Evolutionary conservation across 1,139 yeast species (phyloP).

Genomic region (Geotrichum reessii): DNA sequence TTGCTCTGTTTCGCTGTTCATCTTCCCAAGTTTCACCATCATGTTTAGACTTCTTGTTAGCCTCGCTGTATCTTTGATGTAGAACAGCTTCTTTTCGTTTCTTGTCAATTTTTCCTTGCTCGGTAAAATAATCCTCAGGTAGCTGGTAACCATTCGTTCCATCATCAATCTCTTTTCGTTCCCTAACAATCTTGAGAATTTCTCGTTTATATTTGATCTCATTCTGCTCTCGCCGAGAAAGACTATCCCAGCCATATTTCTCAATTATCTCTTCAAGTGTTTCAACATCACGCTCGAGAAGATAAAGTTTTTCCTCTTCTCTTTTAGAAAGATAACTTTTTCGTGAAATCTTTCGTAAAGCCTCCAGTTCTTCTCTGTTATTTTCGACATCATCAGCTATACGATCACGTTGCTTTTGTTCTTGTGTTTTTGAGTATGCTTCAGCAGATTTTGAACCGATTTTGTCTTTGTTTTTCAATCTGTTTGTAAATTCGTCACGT

Average conservation of each 20-base stretch:
- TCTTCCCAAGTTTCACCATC: constrained; percentile 58
- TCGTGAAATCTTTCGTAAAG: constrained; percentile 44
- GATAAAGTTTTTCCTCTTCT: constrained; percentile 43
- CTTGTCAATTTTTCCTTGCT: constrained; percentile 49
- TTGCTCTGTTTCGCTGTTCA: constrained; percentile 53
- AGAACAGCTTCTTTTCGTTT: constrained; percentile 46
- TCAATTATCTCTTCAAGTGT: constrained; percentile 45
- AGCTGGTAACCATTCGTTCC: constrained; percentile 42
- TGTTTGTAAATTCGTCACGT: constrained; percentile 33
- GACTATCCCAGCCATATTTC: constrained; percentile 45
- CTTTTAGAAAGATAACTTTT: constrained; percentile 46
- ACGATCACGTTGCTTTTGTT: constrained; percentile 20
- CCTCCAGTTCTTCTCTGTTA: constrained; percentile 27
- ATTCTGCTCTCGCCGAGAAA: constrained; percentile 46
- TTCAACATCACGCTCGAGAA: constrained; percentile 46
- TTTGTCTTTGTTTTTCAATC: constrained; percentile 28
- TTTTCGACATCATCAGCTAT: constrained; percentile 26
- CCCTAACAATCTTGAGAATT: constrained; percentile 41
- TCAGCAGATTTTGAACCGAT: constrained; percentile 13
- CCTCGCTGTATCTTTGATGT: constrained; percentile 32
- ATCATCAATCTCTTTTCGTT: constrained; percentile 39
- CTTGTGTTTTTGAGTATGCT: constrained; percentile 6
- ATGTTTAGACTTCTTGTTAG: constrained; percentile 16
- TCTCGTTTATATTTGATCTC: constrained; percentile 50
- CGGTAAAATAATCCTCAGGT: constrained; percentile 52